A percentile compares a stretch with the other conserved stretches of the same genome.
These are phyloP conservation scores for Guadua angustifolia DNA, from an alignment of 176 grass and related monocot species.

Conservation along the genomic window DNA sequence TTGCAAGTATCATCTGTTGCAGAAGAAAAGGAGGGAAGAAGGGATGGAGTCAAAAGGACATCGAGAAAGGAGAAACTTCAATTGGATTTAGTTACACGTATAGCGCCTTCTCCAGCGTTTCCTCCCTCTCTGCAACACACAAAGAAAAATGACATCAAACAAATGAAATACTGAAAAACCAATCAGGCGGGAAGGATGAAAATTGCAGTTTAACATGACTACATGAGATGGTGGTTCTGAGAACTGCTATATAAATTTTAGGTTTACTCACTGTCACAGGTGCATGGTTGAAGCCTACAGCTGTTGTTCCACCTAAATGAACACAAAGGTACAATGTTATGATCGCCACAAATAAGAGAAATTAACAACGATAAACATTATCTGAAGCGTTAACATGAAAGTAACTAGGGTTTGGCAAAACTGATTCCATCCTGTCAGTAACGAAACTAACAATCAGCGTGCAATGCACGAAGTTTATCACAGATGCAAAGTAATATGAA, in stretches of 20 bases:
- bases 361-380: too few relatives aligned
- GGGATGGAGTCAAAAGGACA: constrained; percentile 18
- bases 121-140: constrained; percentile 50
- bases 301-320: too few relatives aligned
- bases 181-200: constrained; percentile 13
- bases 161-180: constrained; percentile 27
- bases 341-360: too few relatives aligned
- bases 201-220: constrained; percentile 20
- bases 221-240: not conserved
- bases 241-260: constrained; percentile 21
- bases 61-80: constrained; percentile 14
- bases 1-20: not conserved
- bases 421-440: too few relatives aligned
- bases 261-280: constrained; percentile 21
- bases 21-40: not conserved
- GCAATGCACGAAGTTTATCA: too few relatives aligned
- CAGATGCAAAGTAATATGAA: too few relatives aligned
- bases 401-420: too few relatives aligned
- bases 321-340: too few relatives aligned
- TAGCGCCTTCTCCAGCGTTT: constrained; percentile 33
- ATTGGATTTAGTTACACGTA: constrained; percentile 37
- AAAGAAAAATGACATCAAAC: constrained; percentile 24
- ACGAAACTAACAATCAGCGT: too few relatives aligned
- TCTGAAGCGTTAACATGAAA: too few relatives aligned
- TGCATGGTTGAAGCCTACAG: not conserved